Evolutionary conservation across 2,329 filamentous ascomycete genomes (phyloP).

Genomic region (Colletotrichum sp.): DNA sequence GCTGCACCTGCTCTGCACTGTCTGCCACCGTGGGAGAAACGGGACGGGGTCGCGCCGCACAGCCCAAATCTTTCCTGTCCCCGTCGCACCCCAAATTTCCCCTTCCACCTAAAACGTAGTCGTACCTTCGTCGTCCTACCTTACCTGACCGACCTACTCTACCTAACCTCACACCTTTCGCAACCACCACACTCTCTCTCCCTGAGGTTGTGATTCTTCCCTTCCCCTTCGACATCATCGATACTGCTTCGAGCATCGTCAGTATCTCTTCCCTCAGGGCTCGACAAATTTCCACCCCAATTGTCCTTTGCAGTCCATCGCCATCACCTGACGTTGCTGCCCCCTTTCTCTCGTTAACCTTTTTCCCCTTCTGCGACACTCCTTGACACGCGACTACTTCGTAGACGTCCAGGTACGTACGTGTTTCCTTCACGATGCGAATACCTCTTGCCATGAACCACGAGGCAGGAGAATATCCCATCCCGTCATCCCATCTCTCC

Average conservation of each 20-base stretch:
- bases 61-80: constrained; percentile 14
- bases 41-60: constrained; percentile 14
- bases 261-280: constrained; percentile 13
- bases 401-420: constrained; percentile 28
- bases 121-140: neutral
- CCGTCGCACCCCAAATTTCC: constrained; percentile 24
- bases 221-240: constrained; percentile 20
- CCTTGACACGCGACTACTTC: constrained; percentile 39
- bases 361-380: constrained; percentile 31
- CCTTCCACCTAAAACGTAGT: constrained; percentile 21
- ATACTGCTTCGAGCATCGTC: constrained; percentile 17
- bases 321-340: constrained; percentile 5
- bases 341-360: constrained; percentile 26
- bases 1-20: neutral
- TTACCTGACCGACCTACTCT: neutral
- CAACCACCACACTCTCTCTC: constrained; percentile 18
- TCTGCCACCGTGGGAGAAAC: neutral
- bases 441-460: neutral
- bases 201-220: constrained; percentile 20
- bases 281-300: neutral
- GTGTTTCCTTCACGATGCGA: neutral
- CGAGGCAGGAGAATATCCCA: neutral
- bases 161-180: neutral
- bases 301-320: constrained; percentile 5
- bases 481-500: neutral